Evolutionary conservation across 805 yeast genomes (phyloP).

Genomic region (Barnettozyma populi): DNA sequence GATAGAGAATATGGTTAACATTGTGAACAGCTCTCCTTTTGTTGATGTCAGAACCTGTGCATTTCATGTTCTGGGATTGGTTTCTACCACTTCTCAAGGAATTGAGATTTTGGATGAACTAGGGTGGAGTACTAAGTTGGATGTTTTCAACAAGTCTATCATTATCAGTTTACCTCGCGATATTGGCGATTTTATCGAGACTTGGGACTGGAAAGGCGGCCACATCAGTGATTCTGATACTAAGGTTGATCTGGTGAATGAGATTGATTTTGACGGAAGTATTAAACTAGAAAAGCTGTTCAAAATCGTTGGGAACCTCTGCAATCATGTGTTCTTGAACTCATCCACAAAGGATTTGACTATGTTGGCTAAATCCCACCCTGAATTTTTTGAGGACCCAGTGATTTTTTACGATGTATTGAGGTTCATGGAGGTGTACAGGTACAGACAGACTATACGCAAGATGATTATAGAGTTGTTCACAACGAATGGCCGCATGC

Average conservation of each 20-base stretch:
- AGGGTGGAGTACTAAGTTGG: constrained; percentile 59
- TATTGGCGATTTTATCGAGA: constrained; percentile 27
- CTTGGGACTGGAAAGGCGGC: constrained; percentile 2
- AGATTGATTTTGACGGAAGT: constrained; percentile 14
- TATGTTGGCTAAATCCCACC: constrained; percentile 43
- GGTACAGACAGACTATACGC: constrained; percentile 57
- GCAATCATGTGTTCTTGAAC: constrained; percentile 48
- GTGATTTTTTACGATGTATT: constrained; percentile 48
- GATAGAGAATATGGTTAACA: constrained; percentile 46
- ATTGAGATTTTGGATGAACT: constrained; percentile 77
- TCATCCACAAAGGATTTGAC: constrained; percentile 55
- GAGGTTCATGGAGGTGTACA: constrained; percentile 48
- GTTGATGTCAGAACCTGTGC: constrained; percentile 73
- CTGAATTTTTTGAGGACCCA: constrained; percentile 49
- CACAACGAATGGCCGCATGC: constrained; percentile 39
- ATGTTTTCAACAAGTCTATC: constrained; percentile 36
- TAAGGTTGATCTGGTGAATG: constrained; percentile 8
- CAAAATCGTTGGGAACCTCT: constrained; percentile 44
- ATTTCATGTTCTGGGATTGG: constrained; percentile 69
- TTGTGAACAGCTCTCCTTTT: constrained; percentile 41
- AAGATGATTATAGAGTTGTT: constrained; percentile 63
- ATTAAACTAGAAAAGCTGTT: constrained; percentile 28
- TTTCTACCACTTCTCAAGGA: constrained; percentile 72
- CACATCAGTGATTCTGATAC: constrained; percentile 9
- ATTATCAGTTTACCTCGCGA: constrained; percentile 38